Percentiles rank a stretch among this genome's conserved stretches.
Evolutionary conservation across 345 rosid genomes (phyloP).

Genomic region (Ceriops decandra): DNA sequence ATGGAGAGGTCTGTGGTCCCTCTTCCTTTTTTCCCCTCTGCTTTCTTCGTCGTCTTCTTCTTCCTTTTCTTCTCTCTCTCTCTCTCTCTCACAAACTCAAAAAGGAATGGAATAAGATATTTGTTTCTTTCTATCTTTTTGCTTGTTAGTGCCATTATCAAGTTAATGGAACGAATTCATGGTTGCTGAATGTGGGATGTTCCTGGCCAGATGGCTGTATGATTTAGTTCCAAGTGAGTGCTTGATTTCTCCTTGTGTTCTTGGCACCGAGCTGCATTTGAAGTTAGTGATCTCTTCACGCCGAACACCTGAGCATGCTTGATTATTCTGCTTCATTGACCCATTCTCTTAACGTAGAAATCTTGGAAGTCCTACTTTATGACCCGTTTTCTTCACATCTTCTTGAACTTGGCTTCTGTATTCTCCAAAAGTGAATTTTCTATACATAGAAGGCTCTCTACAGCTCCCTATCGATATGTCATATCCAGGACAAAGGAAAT

Average conservation of each 20-base stretch:
- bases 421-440: conserved; percentile 58
- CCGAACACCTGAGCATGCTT: too few relatives aligned
- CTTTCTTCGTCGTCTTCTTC: too few relatives aligned
- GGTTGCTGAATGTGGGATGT: neutral
- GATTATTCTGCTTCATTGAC: neutral
- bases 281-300: too few relatives aligned
- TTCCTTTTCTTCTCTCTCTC: too few relatives aligned
- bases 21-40: too few relatives aligned
- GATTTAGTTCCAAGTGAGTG: too few relatives aligned
- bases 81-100: too few relatives aligned
- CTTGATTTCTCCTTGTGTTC: neutral
- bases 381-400: conserved; percentile 52
- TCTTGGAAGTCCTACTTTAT: conserved; percentile 60
- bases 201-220: neutral
- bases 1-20: too few relatives aligned
- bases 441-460: conserved; percentile 44
- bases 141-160: neutral
- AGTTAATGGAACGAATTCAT: too few relatives aligned
- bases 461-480: conserved; percentile 51
- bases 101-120: too few relatives aligned
- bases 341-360: conserved; percentile 25
- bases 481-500: conserved; percentile 61
- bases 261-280: neutral
- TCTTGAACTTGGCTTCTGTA: conserved; percentile 55
- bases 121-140: neutral